phyloP scores from a whole-genome alignment of 345 rosid genomes.

The Rhodamnia argentea region DNA sequence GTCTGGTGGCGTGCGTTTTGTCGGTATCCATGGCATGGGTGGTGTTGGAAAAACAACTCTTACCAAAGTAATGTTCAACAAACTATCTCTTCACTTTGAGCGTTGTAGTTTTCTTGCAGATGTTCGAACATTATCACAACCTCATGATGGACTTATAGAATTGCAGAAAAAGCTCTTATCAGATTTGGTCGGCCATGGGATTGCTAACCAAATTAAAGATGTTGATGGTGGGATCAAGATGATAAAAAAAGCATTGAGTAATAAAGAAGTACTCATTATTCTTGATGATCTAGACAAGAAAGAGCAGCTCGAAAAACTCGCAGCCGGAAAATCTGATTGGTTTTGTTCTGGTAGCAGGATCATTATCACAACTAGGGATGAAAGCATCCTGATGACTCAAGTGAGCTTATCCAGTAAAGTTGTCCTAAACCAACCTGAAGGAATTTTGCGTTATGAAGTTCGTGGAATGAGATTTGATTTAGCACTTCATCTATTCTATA shows the following conservation, averaged over 20 bases:
- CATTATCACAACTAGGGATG: neutral
- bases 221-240: neutral
- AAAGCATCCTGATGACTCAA: neutral
- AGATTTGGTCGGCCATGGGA: neutral
- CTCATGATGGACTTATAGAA: neutral
- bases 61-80: neutral
- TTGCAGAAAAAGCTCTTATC: neutral
- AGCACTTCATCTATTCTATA: neutral
- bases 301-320: neutral
- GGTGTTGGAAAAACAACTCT: neutral
- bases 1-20: neutral
- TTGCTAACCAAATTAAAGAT: neutral
- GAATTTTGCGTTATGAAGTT: neutral
- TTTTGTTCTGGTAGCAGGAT: neutral
- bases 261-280: too few species aligned
- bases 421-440: neutral
- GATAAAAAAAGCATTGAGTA: too few species aligned
- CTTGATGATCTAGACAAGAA: neutral
- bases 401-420: too few species aligned
- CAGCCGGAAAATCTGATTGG: neutral
- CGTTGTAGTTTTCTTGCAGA: neutral
- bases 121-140: fast-evolving
- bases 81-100: neutral
- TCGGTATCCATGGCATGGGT: neutral
- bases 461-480: neutral